Base-by-base conservation (phyloP, 2,329 filamentous ascomycete genomes). In the Pseudogymnoascus sp. region DNA sequence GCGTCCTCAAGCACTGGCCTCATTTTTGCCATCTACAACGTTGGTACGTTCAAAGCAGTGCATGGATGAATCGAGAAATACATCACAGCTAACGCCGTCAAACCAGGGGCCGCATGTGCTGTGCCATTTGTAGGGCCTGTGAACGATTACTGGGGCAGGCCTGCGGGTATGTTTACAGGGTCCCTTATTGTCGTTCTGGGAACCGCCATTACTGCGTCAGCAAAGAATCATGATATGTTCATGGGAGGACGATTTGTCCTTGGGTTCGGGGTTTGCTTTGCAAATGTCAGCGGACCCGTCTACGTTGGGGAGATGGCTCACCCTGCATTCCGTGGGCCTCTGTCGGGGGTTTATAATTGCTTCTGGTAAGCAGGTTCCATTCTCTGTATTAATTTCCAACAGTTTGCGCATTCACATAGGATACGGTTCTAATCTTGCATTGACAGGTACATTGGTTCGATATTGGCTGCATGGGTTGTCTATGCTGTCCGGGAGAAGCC, bases 41-140 rank as follows among this genome's bases (percentile, higher is more conserved):
- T 53, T 17, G 46, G 46, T 64, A 80, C 80, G 33, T 35, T 35
- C 33, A 35, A 35, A 35, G 33, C 15, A 35, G 11, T 35, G 11
- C 13, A 13, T 35, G 11, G 15, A 35, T 35, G 33, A 35, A 35
- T 15, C 13, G 15, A 15, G 33, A 35, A 35, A 35, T 35, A 35
- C 13, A 13, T 35, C 11, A 15, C 33, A 4, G 33, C 13, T 35
- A 35, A 35, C 13, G 11, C 33, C 15, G 11, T 35, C 33, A 35
- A 35, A 35, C 33, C 13, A 35, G 33, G 33, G 33, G 13, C 33
- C 33, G 77, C 86, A 44, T 78, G 82, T 5, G 82, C 84, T 17
- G 77, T 83, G 2, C 79, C 81, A 71, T 81, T 83, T 68, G 80
- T 79, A 0, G 81, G 80, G 1, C 80, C 80, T 1, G 75, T 78